A percentile compares a stretch with the other conserved stretches of the same genome.
These are phyloP conservation scores for Stephanodiscus minutulus DNA, from an alignment of 108 stramenopile genomes.

Conservation along the genomic window DNA sequence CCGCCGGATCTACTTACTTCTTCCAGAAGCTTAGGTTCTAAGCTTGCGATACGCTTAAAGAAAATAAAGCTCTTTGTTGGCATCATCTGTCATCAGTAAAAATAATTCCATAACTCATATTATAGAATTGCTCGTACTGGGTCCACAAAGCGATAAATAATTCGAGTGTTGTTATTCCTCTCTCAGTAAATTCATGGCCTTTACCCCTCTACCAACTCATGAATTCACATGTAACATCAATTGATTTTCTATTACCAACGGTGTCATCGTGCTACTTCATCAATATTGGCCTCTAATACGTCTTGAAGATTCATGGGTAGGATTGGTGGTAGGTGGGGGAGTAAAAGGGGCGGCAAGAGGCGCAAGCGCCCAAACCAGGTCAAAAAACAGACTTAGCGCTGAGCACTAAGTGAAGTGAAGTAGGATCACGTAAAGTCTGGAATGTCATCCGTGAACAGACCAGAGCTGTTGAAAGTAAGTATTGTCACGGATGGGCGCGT, in stretches of 20 bases:
- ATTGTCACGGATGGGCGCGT: slow-evolving; percentile 23
- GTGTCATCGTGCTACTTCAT: too few relatives aligned
- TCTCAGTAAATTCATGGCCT: too few relatives aligned
- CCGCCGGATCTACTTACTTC: slow-evolving; percentile 92
- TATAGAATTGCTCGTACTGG: too few relatives aligned
- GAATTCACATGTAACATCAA: too few relatives aligned
- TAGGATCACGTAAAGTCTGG: slow-evolving; percentile 76
- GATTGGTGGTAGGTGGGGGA: not conserved
- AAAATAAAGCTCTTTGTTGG: slow-evolving; percentile 8
- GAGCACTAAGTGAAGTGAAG: slow-evolving; percentile 65
- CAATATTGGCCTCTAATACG: too few relatives aligned
- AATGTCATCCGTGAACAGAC: slow-evolving; percentile 70
- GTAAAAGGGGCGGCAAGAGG: slow-evolving; percentile 72
- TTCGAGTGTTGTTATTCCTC: too few relatives aligned
- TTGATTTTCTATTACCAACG: too few relatives aligned
- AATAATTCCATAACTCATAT: not conserved
- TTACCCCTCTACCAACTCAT: too few relatives aligned
- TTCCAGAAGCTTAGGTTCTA: slow-evolving; percentile 98
- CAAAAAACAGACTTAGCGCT: slow-evolving; percentile 73
- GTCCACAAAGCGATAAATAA: too few relatives aligned
- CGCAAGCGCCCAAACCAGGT: slow-evolving; percentile 84
- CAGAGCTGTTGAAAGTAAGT: slow-evolving; percentile 82
- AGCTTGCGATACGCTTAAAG: slow-evolving; percentile 17
- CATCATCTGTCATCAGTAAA: not conserved
- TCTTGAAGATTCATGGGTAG: too few relatives aligned